A percentile compares a stretch with the other conserved stretches of the same genome.
Evolutionary conservation across 257 asterid species (phyloP).

Genomic region (Lantana camara): DNA sequence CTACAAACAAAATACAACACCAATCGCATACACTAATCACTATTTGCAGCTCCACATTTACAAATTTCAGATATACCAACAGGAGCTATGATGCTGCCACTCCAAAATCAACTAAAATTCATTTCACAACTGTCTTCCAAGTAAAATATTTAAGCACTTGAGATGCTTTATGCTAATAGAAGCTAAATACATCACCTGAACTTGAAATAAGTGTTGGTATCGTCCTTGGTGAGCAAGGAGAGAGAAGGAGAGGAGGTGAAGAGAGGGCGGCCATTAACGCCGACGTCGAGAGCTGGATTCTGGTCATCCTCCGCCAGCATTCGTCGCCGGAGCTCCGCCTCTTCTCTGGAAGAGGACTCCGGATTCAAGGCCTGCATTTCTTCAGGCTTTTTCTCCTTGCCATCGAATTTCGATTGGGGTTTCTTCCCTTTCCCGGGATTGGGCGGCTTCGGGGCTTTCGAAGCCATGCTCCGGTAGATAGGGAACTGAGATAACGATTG

Average conservation of each 20-base stretch:
- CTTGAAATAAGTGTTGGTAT: constrained; percentile 60
- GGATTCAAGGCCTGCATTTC: constrained; percentile 39
- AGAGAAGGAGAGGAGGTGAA: constrained; percentile 62
- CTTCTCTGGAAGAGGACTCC: constrained; percentile 38
- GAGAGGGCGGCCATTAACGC: constrained; percentile 79
- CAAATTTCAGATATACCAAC: not conserved
- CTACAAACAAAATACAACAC: constrained; percentile 41
- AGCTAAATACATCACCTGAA: constrained; percentile 52
- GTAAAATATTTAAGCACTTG: not conserved
- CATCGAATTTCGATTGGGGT: constrained; percentile 42
- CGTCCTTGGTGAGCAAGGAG: constrained; percentile 56
- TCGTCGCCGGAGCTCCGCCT: constrained; percentile 67
- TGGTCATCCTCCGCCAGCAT: constrained; percentile 71
- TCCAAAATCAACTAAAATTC: not conserved
- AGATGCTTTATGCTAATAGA: too few species aligned
- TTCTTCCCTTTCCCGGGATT: constrained; percentile 41
- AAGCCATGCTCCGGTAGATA: constrained; percentile 49
- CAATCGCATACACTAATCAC: constrained; percentile 23
- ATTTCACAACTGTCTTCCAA: not conserved
- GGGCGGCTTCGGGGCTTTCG: constrained; percentile 39
- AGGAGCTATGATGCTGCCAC: not conserved
- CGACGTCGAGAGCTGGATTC: constrained; percentile 71
- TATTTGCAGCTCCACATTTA: constrained; percentile 1
- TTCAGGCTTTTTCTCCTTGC: constrained; percentile 43
- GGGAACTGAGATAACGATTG: constrained; percentile 37